Evolutionary conservation across 148 eudicot genomes (phyloP), one percentile per base, ranked within the genome.

Genomic region (Silene uniflora): DNA sequence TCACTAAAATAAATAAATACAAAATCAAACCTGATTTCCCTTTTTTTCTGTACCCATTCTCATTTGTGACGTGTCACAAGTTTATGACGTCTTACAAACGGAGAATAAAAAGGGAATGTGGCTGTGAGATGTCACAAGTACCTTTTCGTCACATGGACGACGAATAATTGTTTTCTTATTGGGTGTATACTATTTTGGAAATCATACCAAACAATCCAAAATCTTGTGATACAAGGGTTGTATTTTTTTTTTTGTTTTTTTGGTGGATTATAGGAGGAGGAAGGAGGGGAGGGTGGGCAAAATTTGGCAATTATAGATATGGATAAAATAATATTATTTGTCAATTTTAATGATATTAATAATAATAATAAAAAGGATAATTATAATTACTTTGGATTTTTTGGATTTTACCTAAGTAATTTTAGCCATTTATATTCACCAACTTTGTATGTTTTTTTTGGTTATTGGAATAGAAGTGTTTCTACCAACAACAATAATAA

Each of bases 211-310:
- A 66, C 72, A 21, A 61, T 8, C 14, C 46, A 42, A 73, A 76
- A 80, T 76, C 79, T 71, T 80, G 62, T 24, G 29, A 58, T 24
- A 54, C 61, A 80, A 80, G 76, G 29, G 56, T 69, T 18, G 1
- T 8, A 17, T 23, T 68, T 59, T 8, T 47, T n/a, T 69, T 25
- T 52, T 70, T 23, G 62, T 25, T 16, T 25, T 5, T 18, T 13
- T 13, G 56, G 56, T 52, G 56, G 56, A 52, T 52, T 52, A 52
- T 52, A 52, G 56, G 17, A 52, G 55, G 55, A 49, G 55, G 55
- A 39, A 49, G 56, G 56, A 52, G 56, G 56, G 55, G 56, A 13
- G 54, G 56, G 56, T 52, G 56, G 56, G 56, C 56, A 14, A 52
- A 39, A 52, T 52, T 52, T 52, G 56, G 56, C 6, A 24, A 63